Percentiles rank a stretch among this genome's conserved stretches.
Evolutionary conservation across 768 basidiomycete genomes (phyloP).

Genomic region (Kondoa subrosea): DNA sequence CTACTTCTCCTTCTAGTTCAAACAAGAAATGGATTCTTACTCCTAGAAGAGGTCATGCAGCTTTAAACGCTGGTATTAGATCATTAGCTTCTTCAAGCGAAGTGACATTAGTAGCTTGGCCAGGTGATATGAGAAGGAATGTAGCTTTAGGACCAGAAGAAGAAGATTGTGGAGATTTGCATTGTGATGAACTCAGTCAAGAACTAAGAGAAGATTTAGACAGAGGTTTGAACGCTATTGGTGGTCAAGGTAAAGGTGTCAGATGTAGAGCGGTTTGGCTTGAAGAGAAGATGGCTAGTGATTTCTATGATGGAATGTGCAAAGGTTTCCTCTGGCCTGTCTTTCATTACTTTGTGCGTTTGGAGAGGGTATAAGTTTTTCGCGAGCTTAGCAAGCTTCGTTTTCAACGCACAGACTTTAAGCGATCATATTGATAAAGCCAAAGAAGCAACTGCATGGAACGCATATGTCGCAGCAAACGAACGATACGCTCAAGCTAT

Average conservation of each 20-base stretch:
- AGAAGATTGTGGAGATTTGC: slow-evolving; percentile 34
- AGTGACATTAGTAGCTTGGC: slow-evolving; percentile 85
- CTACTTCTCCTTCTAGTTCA: neutral
- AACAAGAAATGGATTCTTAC: slow-evolving; percentile 56
- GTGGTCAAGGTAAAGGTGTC: slow-evolving; percentile 46
- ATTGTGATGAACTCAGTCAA: slow-evolving; percentile 38
- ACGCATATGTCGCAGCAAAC: slow-evolving; percentile 65
- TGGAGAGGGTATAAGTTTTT: neutral
- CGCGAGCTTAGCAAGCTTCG: no score
- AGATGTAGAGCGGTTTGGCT: slow-evolving; percentile 81
- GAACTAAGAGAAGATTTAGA: slow-evolving; percentile 54
- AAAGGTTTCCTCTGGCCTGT: slow-evolving; percentile 60
- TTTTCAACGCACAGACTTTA: slow-evolving; percentile 46
- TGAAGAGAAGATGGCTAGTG: slow-evolving; percentile 42
- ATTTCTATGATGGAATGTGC: slow-evolving; percentile 60
- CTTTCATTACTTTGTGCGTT: slow-evolving; percentile 76
- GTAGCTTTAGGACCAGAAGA: slow-evolving; percentile 17
- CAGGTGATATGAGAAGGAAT: slow-evolving; percentile 53
- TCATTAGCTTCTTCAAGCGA: slow-evolving; percentile 68
- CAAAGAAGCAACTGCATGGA: slow-evolving; percentile 51
- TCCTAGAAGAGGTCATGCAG: slow-evolving; percentile 73
- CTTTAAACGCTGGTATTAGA: slow-evolving; percentile 84
- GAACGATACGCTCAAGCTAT: slow-evolving; percentile 67
- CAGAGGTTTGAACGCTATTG: slow-evolving; percentile 46
- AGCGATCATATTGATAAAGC: slow-evolving; percentile 75